Evolutionary conservation across 495 filamentous ascomycete species (phyloP).

Genomic region (Trichoderma reesei): DNA sequence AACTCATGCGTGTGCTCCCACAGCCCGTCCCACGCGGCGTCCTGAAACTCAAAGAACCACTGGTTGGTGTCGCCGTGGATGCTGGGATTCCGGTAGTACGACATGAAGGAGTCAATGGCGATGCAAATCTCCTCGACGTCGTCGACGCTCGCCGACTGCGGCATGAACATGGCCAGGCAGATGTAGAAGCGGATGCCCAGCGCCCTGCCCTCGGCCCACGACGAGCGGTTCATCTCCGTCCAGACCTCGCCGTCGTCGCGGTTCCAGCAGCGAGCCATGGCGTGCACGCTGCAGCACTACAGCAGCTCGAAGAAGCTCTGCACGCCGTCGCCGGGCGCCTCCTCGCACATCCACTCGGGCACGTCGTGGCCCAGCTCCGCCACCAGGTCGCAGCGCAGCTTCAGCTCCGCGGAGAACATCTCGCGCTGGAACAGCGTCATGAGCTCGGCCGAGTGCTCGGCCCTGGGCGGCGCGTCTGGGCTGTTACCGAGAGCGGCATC

Average conservation of each 20-base stretch:
- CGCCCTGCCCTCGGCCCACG: neutral
- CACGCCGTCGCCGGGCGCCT: neutral
- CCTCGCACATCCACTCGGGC: neutral
- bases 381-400: neutral
- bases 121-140: neutral
- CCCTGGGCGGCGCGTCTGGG: neutral
- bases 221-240: neutral
- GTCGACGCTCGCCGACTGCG: neutral
- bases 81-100: neutral
- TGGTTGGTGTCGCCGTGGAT: neutral
- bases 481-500: neutral
- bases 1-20: neutral
- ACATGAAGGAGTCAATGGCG: neutral
- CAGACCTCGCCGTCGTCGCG: neutral
- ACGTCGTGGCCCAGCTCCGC: neutral
- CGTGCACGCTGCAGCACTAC: constrained; percentile 3
- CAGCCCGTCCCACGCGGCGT: neutral
- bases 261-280: neutral
- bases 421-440: constrained; percentile 2
- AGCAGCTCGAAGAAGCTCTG: constrained; percentile 3
- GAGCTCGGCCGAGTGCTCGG: neutral
- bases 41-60: constrained; percentile 4
- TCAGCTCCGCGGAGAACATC: constrained; percentile 1
- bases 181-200: constrained; percentile 1
- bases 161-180: neutral